A percentile compares a stretch with the other conserved stretches of the same genome.
phyloP scores from a whole-genome alignment of 1,284 basidiomycete genomes.

The Inonotus obliquus region DNA sequence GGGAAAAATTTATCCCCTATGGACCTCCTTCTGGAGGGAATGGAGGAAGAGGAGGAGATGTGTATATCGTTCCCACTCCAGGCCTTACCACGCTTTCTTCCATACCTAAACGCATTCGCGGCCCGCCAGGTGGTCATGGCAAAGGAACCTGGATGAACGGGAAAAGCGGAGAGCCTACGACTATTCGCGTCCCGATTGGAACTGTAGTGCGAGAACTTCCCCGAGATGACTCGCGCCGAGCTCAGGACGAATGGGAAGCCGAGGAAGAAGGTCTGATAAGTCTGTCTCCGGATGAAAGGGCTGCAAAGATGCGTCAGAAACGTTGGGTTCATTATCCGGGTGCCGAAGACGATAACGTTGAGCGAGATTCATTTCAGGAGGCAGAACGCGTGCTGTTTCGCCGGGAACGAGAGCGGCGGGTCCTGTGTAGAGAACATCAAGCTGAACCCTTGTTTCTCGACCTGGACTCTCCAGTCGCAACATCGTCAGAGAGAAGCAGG shows the following conservation, averaged over 20 bases:
- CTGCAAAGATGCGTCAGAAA: constrained; percentile 55
- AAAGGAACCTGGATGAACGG: constrained; percentile 85
- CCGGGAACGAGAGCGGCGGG: constrained; percentile 58
- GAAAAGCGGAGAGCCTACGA: constrained; percentile 60
- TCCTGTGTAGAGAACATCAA: constrained; percentile 39
- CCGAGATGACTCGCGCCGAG: constrained; percentile 55
- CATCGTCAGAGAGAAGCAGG: constrained; percentile 15
- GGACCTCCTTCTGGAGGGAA: constrained; percentile 89
- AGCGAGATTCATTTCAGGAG: constrained; percentile 66
- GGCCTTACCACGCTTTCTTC: constrained; percentile 74
- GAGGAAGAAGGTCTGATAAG: constrained; percentile 58
- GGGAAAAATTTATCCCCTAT: constrained; percentile 71
- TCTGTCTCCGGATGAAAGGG: constrained; percentile 42
- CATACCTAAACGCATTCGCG: constrained; percentile 65
- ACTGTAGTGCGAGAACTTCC: constrained; percentile 80
- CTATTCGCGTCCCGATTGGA: constrained; percentile 82
- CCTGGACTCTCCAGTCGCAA: constrained; percentile 44
- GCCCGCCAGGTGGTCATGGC: constrained; percentile 64
- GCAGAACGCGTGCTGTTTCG: constrained; percentile 62
- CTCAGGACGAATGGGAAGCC: constrained; percentile 61
- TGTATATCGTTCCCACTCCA: constrained; percentile 77
- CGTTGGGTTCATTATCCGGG: constrained; percentile 81
- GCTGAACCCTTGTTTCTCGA: constrained; percentile 53
- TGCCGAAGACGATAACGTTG: constrained; percentile 56
- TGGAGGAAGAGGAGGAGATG: constrained; percentile 83